Evolutionary conservation across 768 basidiomycete species (phyloP).

Genomic region (Crucibulum laeve): DNA sequence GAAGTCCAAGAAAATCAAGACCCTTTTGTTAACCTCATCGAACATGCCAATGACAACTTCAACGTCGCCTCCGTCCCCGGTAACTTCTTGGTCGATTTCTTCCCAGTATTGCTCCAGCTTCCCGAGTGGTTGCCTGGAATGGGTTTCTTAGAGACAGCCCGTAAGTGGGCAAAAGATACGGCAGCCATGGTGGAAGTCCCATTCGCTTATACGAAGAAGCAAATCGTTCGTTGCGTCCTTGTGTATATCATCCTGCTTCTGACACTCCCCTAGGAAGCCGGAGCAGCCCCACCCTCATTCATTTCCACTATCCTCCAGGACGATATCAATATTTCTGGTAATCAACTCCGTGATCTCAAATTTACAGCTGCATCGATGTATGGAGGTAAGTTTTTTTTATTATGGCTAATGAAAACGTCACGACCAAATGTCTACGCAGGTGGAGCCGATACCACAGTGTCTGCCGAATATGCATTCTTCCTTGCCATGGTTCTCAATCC

Average conservation of each 20-base stretch:
- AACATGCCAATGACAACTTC: slow-evolving; percentile 48
- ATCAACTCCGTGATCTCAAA: slow-evolving; percentile 34
- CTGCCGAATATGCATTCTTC: slow-evolving; percentile 41
- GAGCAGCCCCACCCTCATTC: slow-evolving; percentile 38
- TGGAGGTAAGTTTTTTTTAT: slow-evolving; percentile 27
- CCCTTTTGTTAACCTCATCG: slow-evolving; percentile 47
- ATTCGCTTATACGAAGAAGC: slow-evolving; percentile 35
- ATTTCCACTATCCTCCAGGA: slow-evolving; percentile 36
- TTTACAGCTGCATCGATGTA: slow-evolving; percentile 42
- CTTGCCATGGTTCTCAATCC: slow-evolving; percentile 42
- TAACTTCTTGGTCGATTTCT: slow-evolving; percentile 37
- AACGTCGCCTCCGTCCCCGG: slow-evolving; percentile 45
- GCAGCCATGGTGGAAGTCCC: slow-evolving; percentile 38
- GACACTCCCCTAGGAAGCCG: slow-evolving; percentile 26
- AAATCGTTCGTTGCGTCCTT: slow-evolving; percentile 33
- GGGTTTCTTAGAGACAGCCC: slow-evolving; percentile 44
- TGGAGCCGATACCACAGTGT: slow-evolving; percentile 48
- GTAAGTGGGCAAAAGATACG: slow-evolving; percentile 32
- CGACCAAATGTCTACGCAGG: slow-evolving; percentile 18
- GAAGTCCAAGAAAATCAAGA: slow-evolving; percentile 49
- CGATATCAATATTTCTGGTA: slow-evolving; percentile 22
- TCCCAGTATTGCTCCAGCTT: slow-evolving; percentile 37
- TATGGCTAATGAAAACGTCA: neutral
- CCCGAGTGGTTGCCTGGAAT: slow-evolving; percentile 59
- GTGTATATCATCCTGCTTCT: slow-evolving; percentile 1